These are phyloP conservation scores for Alnus rubra DNA, from an alignment of 306 rosid species.

Conservation along the genomic window DNA sequence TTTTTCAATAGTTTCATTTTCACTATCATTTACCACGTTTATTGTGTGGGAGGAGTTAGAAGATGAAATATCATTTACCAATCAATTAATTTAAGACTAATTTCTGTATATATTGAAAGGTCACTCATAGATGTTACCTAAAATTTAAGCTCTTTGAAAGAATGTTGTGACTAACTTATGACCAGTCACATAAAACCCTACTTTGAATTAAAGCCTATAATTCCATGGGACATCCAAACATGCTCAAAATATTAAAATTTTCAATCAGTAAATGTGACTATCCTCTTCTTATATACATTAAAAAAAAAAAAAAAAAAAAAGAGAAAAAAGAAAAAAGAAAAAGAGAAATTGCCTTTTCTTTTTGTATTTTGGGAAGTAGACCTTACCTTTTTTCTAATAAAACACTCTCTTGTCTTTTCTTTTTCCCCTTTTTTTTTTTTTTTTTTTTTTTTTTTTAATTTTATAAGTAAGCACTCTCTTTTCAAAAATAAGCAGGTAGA, in stretches of 20 bases:
- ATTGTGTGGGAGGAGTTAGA: no score
- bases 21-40: no score
- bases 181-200: not conserved
- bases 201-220: not conserved
- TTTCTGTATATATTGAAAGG: no score
- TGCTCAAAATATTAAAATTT: not conserved
- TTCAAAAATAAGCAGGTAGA: not conserved
- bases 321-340: not conserved
- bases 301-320: not conserved
- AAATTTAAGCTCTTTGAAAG: no score
- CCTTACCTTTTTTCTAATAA: not conserved
- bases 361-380: not conserved
- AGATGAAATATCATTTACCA: no score
- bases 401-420: not conserved
- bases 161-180: no score
- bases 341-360: not conserved
- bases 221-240: not conserved
- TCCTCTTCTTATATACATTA: no score
- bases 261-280: not conserved
- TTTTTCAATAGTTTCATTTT: no score
- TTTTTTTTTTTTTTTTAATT: no score
- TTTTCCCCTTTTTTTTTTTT: no score
- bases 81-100: no score
- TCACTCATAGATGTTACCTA: no score
- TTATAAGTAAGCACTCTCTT: not conserved